Evolutionary conservation across 306 rosid genomes (phyloP).

Genomic region (Glycine latifolia): DNA sequence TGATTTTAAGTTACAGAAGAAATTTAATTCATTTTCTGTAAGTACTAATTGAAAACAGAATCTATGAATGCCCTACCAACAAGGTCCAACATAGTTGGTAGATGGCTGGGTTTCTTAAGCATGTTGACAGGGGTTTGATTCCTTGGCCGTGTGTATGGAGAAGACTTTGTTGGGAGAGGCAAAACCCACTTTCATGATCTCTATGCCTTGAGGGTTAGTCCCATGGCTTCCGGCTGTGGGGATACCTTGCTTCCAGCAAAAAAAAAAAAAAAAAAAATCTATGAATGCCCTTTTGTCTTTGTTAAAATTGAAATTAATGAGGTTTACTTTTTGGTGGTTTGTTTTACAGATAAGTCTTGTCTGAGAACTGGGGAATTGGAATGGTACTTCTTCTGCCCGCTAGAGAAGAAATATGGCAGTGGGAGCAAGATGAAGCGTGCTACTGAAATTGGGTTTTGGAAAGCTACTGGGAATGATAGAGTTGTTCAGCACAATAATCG

Average conservation of each 20-base stretch:
- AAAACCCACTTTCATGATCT: too few species aligned
- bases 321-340: not conserved
- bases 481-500: conserved; percentile 37
- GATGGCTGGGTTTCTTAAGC: too few species aligned
- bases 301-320: not conserved
- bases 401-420: conserved; percentile 61
- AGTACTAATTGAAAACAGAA: not conserved
- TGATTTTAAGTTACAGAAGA: too few species aligned
- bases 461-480: conserved; percentile 76
- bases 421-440: conserved; percentile 72
- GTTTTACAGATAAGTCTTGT: conserved; percentile 59
- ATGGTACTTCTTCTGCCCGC: conserved; percentile 79
- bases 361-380: conserved; percentile 63
- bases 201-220: too few species aligned
- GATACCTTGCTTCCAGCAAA: too few species aligned
- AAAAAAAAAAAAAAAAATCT: too few species aligned
- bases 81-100: too few species aligned
- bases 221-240: too few species aligned
- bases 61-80: not conserved
- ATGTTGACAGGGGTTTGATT: too few species aligned
- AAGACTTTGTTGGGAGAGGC: too few species aligned
- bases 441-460: conserved; percentile 74
- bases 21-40: not conserved
- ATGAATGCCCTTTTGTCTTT: not conserved
- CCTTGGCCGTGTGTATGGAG: too few species aligned